A percentile compares a stretch with the other conserved stretches of the same genome.
Conservation (phyloP, 768 basidiomycete species). For the Candolleomyces aberdarensis region DNA sequence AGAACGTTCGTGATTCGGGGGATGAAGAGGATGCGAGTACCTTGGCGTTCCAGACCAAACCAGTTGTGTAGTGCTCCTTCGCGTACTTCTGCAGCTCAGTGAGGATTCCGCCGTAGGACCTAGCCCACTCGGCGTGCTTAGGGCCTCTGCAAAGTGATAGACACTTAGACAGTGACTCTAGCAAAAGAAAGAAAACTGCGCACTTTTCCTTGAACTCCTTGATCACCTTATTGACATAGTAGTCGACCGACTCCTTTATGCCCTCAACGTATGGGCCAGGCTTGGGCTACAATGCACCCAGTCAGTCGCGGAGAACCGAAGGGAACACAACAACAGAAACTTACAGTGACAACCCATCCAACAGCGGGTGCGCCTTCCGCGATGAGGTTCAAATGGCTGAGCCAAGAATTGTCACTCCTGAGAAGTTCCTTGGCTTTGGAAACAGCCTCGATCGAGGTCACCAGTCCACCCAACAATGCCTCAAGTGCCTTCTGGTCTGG, state of each 20-base stretch:
- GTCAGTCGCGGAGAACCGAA: background rate
- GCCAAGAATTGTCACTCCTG: constrained; percentile 78
- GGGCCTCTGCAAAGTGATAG: constrained; percentile 58
- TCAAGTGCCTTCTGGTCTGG: constrained; percentile 62
- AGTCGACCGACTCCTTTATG: constrained; percentile 81
- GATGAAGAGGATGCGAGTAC: constrained; percentile 31
- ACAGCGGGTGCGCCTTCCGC: constrained; percentile 77
- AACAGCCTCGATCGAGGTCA: constrained; percentile 69
- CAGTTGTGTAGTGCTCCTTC: constrained; percentile 81
- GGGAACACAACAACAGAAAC: background rate
- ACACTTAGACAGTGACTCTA: background rate
- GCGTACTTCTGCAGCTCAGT: constrained; percentile 83
- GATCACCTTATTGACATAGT: constrained; percentile 87
- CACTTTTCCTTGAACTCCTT: constrained; percentile 94
- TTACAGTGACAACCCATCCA: constrained; percentile 85
- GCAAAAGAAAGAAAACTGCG: constrained; percentile 19
- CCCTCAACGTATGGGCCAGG: constrained; percentile 80
- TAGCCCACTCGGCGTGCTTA: constrained; percentile 88
- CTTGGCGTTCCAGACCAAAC: constrained; percentile 84
- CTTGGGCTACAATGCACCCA: constrained; percentile 49
- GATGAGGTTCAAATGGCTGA: constrained; percentile 75
- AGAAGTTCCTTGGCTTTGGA: constrained; percentile 80
- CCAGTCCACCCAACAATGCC: constrained; percentile 63
- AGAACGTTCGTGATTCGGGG: background rate
- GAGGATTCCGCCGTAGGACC: constrained; percentile 61